Evolutionary conservation across 768 basidiomycete genomes (phyloP), one percentile per base, ranked within the genome.

Genomic region (Leccinum uliginosum): DNA sequence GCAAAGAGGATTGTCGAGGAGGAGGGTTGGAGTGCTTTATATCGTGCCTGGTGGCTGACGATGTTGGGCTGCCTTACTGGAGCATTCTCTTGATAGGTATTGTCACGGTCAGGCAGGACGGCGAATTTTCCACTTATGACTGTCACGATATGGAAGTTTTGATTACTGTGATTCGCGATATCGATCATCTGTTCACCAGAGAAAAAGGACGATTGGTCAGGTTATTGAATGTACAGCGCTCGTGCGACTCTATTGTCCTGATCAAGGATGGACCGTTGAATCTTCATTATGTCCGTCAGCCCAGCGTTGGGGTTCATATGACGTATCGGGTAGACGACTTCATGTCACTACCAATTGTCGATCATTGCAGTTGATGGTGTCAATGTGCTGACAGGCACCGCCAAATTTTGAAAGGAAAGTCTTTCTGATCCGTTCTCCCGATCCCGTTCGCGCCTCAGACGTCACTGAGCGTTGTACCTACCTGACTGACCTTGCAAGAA

Each of bases 21-120:
- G 70, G 92, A 94, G 68, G 92, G 92, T 1, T 80, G 80, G 74
- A 67, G 70, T 61, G 79, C 88, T 0, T 69, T 94, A 53, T 91
- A 89, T 67, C 85, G 91, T 32, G 91, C 86, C 5, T 93, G 90
- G 90, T 93, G 91, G 91, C 66, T 91, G 50, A 90, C 87, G 4
- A 74, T 88, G 69, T 62, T 90, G 40, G 86, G 83, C 27, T 81
- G 81, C 40, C 68, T 87, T 32, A 74, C 67, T 50, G 85, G 82
- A 59, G 81, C 83, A 50, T 68, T 76, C 24, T 71, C 76, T 30
- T 73, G 63, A 61, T 62, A 24, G 47, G 26, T 38, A 12, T 55
- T 21, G 12, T 45, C 19, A 11, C 19, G 38, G 1, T 23, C 32
- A 24, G 19, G 23, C 4, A 53, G n/a, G 10, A 40, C 27, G n/a